phyloP scores from a whole-genome alignment of 305 asterid species.

The Rubia balearica region DNA sequence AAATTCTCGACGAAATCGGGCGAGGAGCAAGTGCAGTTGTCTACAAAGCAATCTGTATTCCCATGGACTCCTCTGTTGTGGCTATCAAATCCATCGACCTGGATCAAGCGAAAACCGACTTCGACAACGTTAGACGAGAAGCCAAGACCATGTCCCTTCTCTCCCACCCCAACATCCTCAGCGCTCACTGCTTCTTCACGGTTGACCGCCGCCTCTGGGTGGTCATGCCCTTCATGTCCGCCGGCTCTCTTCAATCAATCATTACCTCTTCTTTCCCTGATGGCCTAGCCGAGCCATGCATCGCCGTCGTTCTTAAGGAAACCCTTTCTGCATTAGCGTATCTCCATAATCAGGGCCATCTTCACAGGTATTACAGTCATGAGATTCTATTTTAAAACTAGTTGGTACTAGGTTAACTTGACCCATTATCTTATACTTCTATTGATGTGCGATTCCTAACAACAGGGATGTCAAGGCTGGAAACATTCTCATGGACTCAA shows the following conservation, averaged over 20 bases:
- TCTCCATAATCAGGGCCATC: slow-evolving; percentile 83
- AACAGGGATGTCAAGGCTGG: slow-evolving; percentile 69
- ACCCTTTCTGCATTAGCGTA: slow-evolving; percentile 49
- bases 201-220: slow-evolving; percentile 70
- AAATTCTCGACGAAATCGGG: slow-evolving; percentile 57
- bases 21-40: slow-evolving; percentile 61
- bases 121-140: slow-evolving; percentile 56
- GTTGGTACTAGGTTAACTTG: not conserved
- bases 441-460: not conserved
- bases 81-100: slow-evolving; percentile 74
- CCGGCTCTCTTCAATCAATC: slow-evolving; percentile 73
- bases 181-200: slow-evolving; percentile 71
- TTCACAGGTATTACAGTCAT: slow-evolving; percentile 24
- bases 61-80: slow-evolving; percentile 40
- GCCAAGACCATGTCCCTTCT: slow-evolving; percentile 63
- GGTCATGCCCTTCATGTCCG: slow-evolving; percentile 87
- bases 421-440: not conserved
- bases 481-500: slow-evolving; percentile 60
- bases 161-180: slow-evolving; percentile 68
- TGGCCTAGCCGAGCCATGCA: slow-evolving; percentile 69
- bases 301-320: slow-evolving; percentile 58
- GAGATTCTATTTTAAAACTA: not conserved
- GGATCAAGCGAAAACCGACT: slow-evolving; percentile 46
- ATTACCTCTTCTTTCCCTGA: slow-evolving; percentile 53
- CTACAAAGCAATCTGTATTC: slow-evolving; percentile 60